Conservation (phyloP, 1,139 yeast species). For the Casaregolazyma suthepensis region DNA sequence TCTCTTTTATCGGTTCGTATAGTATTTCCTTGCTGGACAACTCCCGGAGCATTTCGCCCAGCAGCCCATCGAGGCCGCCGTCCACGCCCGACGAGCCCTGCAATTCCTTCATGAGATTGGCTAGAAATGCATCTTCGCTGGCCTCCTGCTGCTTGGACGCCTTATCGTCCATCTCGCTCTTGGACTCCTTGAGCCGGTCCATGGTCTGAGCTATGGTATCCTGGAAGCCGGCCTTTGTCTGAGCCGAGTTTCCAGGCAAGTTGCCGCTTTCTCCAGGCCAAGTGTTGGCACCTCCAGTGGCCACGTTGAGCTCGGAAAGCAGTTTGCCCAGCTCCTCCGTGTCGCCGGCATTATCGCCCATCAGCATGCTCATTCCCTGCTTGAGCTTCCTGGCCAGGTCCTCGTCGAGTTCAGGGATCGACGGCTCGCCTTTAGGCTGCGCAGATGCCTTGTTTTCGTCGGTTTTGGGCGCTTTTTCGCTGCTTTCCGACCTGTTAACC, state of each 20-base stretch:
- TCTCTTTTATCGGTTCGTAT: slow-evolving; percentile 82
- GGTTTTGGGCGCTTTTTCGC: neutral
- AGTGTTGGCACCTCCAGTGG: slow-evolving; percentile 27
- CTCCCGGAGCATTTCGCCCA: slow-evolving; percentile 75
- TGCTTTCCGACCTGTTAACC: neutral
- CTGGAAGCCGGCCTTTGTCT: slow-evolving; percentile 46
- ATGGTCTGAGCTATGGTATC: slow-evolving; percentile 76
- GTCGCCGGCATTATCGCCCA: slow-evolving; percentile 50
- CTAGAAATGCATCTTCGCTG: slow-evolving; percentile 39
- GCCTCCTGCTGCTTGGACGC: slow-evolving; percentile 41
- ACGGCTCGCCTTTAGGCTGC: slow-evolving; percentile 13
- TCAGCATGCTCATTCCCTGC: slow-evolving; percentile 38
- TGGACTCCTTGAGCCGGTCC: slow-evolving; percentile 53
- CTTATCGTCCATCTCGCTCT: slow-evolving; percentile 46
- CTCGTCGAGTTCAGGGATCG: slow-evolving; percentile 42
- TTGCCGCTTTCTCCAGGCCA: slow-evolving; percentile 11
- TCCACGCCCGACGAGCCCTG: slow-evolving; percentile 51
- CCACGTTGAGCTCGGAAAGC: slow-evolving; percentile 43
- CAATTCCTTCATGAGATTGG: slow-evolving; percentile 49
- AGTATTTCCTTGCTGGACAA: slow-evolving; percentile 80
- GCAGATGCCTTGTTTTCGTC: slow-evolving; percentile 16
- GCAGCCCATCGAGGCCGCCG: slow-evolving; percentile 49
- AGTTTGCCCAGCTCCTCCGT: slow-evolving; percentile 49
- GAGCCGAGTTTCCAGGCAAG: slow-evolving; percentile 3
- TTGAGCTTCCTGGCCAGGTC: slow-evolving; percentile 37